Evolutionary conservation across 257 asterid species (phyloP), one percentile per base, ranked within the genome.

Genomic region (Solanum bukasovii): DNA sequence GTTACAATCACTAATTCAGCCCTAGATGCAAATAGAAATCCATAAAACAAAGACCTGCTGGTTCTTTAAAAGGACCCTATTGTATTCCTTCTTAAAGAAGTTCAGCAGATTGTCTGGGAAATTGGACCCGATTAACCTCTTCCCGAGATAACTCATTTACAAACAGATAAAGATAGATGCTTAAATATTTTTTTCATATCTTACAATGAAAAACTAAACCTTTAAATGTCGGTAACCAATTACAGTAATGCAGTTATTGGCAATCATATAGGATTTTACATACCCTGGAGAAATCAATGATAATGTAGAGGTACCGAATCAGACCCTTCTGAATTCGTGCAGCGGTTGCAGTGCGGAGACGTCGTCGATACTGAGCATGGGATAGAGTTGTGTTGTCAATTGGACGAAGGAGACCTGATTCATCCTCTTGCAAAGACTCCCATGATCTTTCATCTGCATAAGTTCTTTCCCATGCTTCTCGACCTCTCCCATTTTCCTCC

Each of bases 371-470:
- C 86, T 97, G 98, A 89, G 99, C 98, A 91, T 97, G 99, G 88
- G 92, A 91, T 72, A 95, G 95, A 23, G 96, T 89, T 91, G 93
- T 95, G 94, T 94, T 96, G 93, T 95, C 99, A 72, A 97, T 92
- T 42, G 98, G 98, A 33, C 99, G 98, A 85, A 97, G 98, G 83
- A 92, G 94, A 10, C 99, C 99, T 27, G 98, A 95, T 87, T 97
- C 99, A 70, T 97, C 99, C 93, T 97, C 99, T 88, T 97, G 99
- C 59, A 97, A 91, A 88, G 99, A 94, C 90, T 97, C 99, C 99
- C 99, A 97, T 5, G 99, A 97, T 79, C 99, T 90, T 88, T 97
- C 99, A 86, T 97, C 99, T 3, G 98, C 95, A 85, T 97, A 97
- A 81, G 93, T 61, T 89, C 98, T 94, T 91, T 96, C 99, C 99